phyloP scores from a whole-genome alignment of 2,329 filamentous ascomycete genomes.

The Harringtonia lauricola region DNA sequence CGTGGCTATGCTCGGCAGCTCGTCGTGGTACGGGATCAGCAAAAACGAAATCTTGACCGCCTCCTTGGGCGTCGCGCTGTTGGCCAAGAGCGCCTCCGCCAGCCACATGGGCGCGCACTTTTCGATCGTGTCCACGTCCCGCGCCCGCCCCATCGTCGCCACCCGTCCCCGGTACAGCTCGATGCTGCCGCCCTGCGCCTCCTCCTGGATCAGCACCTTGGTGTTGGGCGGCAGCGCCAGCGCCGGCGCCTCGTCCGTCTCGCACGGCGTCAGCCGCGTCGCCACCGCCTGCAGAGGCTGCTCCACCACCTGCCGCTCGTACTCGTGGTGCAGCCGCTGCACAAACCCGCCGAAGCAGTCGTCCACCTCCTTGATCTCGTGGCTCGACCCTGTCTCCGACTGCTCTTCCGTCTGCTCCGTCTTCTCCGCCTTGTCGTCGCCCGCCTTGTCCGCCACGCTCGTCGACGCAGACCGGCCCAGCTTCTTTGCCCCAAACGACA shows the following conservation, averaged over 20 bases:
- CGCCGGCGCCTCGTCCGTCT: slow-evolving; percentile 64
- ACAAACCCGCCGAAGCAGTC: slow-evolving; percentile 64
- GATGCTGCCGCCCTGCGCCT: slow-evolving; percentile 57
- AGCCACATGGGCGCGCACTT: slow-evolving; percentile 85
- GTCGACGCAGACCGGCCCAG: slow-evolving; percentile 58
- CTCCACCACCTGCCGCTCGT: slow-evolving; percentile 55
- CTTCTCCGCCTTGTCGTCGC: slow-evolving; percentile 27
- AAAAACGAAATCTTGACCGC: slow-evolving; percentile 93
- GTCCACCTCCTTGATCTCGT: slow-evolving; percentile 58
- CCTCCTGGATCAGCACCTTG: slow-evolving; percentile 59
- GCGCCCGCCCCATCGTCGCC: slow-evolving; percentile 48
- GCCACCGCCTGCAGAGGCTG: slow-evolving; percentile 43
- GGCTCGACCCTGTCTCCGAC: slow-evolving; percentile 18
- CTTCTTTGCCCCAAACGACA: slow-evolving; percentile 75
- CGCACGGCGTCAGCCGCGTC: slow-evolving; percentile 55
- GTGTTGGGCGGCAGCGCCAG: slow-evolving; percentile 56
- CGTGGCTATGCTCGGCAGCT: slow-evolving; percentile 62
- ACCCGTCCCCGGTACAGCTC: slow-evolving; percentile 90
- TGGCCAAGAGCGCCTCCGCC: slow-evolving; percentile 75
- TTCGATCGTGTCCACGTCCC: slow-evolving; percentile 74
- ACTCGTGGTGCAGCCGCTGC: slow-evolving; percentile 61
- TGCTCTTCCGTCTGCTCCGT: neutral
- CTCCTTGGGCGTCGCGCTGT: slow-evolving; percentile 77
- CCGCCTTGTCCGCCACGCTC: slow-evolving; percentile 60
- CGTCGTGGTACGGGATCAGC: slow-evolving; percentile 67